phyloP scores from a whole-genome alignment of 2,329 filamentous ascomycete genomes.

The Xylariaceae sp. region DNA sequence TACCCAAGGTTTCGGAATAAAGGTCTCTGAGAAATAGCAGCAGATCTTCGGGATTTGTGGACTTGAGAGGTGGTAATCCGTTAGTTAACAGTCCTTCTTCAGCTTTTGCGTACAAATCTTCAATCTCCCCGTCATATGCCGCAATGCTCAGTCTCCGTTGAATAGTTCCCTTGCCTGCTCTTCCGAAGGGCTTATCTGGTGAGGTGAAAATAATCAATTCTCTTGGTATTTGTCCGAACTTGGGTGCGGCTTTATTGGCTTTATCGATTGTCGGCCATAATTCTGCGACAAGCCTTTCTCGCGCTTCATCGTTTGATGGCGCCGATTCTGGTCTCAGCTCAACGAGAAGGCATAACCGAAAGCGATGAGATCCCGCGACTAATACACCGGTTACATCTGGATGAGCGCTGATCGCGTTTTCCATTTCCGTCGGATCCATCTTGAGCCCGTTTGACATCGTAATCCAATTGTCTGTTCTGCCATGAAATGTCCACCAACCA shows the following conservation, averaged over 20 bases:
- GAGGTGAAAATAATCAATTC: slow-evolving; percentile 33
- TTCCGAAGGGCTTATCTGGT: slow-evolving; percentile 31
- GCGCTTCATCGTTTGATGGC: slow-evolving; percentile 20
- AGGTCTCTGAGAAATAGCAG: slow-evolving; percentile 29
- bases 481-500: slow-evolving; percentile 50
- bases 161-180: slow-evolving; percentile 36
- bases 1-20: slow-evolving; percentile 31
- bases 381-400: slow-evolving; percentile 33
- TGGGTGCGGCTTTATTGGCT: slow-evolving; percentile 32
- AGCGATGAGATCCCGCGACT: slow-evolving; percentile 35
- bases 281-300: slow-evolving; percentile 19
- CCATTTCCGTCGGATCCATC: slow-evolving; percentile 49
- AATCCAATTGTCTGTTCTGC: slow-evolving; percentile 40
- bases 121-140: slow-evolving; percentile 34
- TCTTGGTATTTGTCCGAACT: slow-evolving; percentile 34
- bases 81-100: slow-evolving; percentile 30
- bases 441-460: slow-evolving; percentile 51
- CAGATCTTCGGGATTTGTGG: slow-evolving; percentile 21
- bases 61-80: slow-evolving; percentile 27
- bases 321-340: slow-evolving; percentile 27
- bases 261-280: slow-evolving; percentile 34
- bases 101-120: slow-evolving; percentile 32
- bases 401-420: slow-evolving; percentile 44
- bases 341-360: slow-evolving; percentile 36
- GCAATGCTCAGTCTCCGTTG: slow-evolving; percentile 33